phyloP scores from a whole-genome alignment of 805 yeast genomes.

The Maudiozyma bulderi region DNA sequence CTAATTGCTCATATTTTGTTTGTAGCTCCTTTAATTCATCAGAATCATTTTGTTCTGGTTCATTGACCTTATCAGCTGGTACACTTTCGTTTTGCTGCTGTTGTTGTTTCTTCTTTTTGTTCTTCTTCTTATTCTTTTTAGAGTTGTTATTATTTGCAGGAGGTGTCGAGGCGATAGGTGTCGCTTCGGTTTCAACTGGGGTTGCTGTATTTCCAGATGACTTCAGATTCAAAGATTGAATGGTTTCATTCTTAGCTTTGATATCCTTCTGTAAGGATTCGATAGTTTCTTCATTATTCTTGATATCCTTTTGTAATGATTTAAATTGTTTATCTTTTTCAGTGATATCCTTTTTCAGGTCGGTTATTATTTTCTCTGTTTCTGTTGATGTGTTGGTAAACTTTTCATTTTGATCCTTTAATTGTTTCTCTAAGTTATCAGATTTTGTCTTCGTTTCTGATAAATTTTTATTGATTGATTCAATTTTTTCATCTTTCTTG shows the following conservation, averaged over 20 bases:
- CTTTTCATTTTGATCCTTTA: neutral
- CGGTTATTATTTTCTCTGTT: neutral
- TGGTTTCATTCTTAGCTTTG: neutral
- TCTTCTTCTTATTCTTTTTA: constrained; percentile 2
- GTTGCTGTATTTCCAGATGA: too few species aligned
- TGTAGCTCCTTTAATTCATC: neutral
- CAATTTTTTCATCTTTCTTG: neutral
- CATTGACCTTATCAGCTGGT: neutral
- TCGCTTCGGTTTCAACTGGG: neutral
- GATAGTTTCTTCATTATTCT: neutral
- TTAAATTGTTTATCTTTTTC: neutral
- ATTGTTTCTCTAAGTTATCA: neutral
- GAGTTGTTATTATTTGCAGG: neutral
- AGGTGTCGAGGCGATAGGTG: neutral
- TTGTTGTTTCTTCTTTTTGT: constrained; percentile 1
- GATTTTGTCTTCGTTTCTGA: neutral
- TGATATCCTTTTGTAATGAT: neutral
- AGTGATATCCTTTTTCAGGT: neutral
- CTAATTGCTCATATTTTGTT: neutral
- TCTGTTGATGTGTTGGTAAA: neutral
- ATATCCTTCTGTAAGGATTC: neutral
- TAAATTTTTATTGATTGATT: neutral
- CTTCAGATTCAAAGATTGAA: neutral
- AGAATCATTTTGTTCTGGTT: neutral
- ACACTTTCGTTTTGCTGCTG: neutral